Conservation (phyloP, 2,329 filamentous ascomycete genomes). For the Harringtonia aguacate region DNA sequence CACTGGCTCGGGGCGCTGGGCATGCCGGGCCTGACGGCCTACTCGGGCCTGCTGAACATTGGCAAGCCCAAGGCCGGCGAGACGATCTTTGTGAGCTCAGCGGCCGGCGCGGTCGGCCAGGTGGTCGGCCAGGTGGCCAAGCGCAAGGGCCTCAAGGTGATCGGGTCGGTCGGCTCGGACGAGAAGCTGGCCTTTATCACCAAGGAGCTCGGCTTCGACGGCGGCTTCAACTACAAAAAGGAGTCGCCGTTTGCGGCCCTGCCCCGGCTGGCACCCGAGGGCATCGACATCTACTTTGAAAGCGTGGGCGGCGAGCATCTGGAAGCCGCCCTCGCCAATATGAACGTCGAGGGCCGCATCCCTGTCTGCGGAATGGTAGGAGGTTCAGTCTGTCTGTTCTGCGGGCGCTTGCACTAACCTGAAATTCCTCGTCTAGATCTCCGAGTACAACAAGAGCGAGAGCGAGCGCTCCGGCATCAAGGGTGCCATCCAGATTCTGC, state of each 20-base stretch:
- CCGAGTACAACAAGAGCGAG: constrained; percentile 55
- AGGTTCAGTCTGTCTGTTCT: neutral
- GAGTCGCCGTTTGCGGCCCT: constrained; percentile 61
- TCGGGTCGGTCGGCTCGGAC: constrained; percentile 70
- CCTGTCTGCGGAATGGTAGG: constrained; percentile 51
- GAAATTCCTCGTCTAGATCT: constrained; percentile 37
- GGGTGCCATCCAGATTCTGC: constrained; percentile 54
- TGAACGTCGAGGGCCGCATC: constrained; percentile 57
- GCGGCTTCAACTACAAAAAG: constrained; percentile 81
- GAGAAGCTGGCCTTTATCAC: constrained; percentile 62
- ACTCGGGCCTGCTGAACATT: constrained; percentile 54
- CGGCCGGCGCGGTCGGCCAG: constrained; percentile 73
- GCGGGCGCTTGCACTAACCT: no score
- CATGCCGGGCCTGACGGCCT: constrained; percentile 36
- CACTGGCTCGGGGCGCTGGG: constrained; percentile 62
- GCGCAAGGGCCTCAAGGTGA: constrained; percentile 66
- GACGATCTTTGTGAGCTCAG: constrained; percentile 73
- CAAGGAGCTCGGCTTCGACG: constrained; percentile 40
- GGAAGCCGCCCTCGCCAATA: constrained; percentile 29
- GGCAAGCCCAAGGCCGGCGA: constrained; percentile 63
- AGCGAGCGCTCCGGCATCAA: constrained; percentile 53
- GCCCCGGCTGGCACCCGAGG: constrained; percentile 59
- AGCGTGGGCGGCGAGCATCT: constrained; percentile 44
- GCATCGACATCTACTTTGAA: constrained; percentile 58
- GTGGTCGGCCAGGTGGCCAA: constrained; percentile 77